Evolutionary conservation across 2,329 filamentous ascomycete genomes (phyloP), one percentile per base, ranked within the genome.

Genomic region (Fonsecaea pedrosoi): DNA sequence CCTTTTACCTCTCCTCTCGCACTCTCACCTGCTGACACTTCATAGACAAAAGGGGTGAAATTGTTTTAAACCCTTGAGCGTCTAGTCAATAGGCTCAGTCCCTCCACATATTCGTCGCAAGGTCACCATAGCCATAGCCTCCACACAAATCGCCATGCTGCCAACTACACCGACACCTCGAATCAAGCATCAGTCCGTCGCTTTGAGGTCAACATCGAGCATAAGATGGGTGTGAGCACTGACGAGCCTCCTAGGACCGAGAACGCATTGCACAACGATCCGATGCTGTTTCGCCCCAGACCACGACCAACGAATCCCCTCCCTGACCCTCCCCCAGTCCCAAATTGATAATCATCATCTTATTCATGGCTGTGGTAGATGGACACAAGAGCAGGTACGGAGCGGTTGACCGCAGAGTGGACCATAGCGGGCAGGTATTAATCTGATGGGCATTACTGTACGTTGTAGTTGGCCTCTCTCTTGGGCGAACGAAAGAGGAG

Each of bases 251-350:
- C 45, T 12, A 50, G 45, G 45, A 8, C 4, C 45, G 21, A 50
- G 45, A 50, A 13, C 9, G 9, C n/a, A 13, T 2, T 15, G 21
- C 45, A 30, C 45, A 18, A 50, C 25, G 10, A 25, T 25, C 12
- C 10, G 25, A 50, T 25, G 9, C 18, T 50, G 8, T 21, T 25
- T 25, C 45, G 45, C 8, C 45, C 18, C 3, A 50, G 45, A 21
- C 45, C 45, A 25, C 18, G 45, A 10, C 45, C 45, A 25, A 30
- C 10, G 10, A 50, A 50, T 50, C 45, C 45, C 10, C 45, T 50
- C 45, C 45, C 45, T 10, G 45, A 50, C 21, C 45, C 45, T 12
- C 45, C 45, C 25, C 45, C 45, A 50, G 45, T 50, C 18, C 45
- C 45, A 50, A 50, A 50, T 25, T 50, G 45, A 50, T 21, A 10